Evolutionary conservation across 2,329 filamentous ascomycete species (phyloP).

Genomic region (Colletotrichum cordylinicola): DNA sequence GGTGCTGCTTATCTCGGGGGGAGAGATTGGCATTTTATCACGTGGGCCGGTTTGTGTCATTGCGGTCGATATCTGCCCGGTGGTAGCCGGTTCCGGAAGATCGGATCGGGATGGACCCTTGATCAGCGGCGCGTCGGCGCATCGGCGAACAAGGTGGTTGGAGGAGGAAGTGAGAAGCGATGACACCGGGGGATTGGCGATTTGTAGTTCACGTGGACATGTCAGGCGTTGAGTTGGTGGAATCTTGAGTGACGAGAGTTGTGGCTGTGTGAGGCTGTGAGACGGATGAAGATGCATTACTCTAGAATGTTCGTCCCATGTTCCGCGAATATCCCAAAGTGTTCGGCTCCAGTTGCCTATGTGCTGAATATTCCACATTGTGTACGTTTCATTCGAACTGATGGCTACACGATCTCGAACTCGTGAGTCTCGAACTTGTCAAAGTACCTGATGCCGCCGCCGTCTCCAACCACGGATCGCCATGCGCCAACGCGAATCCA

Average conservation of each 20-base stretch:
- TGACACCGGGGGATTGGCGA: not conserved
- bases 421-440: not conserved
- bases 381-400: not conserved
- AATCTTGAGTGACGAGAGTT: not conserved
- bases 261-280: not conserved
- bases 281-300: not conserved
- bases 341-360: rapidly evolving
- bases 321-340: rapidly evolving
- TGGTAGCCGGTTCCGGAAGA: not conserved
- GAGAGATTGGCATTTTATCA: not conserved
- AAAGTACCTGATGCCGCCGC: not conserved
- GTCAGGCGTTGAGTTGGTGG: not conserved
- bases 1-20: not conserved
- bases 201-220: not conserved
- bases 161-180: not conserved
- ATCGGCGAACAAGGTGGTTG: not conserved
- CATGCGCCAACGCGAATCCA: not conserved
- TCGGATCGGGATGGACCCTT: not conserved
- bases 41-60: not conserved
- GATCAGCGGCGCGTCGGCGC: not conserved
- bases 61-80: not conserved
- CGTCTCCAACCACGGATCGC: not conserved
- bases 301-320: not conserved
- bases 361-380: not conserved
- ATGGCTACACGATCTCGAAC: not conserved